phyloP scores from a whole-genome alignment of 768 basidiomycete genomes.

The Auricularia sp. region DNA sequence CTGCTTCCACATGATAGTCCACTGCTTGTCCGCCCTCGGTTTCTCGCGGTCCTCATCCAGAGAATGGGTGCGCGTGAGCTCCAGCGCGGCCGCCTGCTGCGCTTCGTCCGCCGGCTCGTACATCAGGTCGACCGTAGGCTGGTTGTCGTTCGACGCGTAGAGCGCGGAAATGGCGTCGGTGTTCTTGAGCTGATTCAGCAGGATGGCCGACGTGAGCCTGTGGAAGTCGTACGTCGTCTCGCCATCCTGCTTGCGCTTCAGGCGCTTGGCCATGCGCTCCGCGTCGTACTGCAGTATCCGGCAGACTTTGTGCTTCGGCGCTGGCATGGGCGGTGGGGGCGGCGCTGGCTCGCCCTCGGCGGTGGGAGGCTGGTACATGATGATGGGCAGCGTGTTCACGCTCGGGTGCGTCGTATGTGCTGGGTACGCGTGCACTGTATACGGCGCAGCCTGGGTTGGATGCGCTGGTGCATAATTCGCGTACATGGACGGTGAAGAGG shows the following conservation, averaged over 20 bases:
- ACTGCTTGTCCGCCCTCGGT: background rate
- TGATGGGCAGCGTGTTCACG: background rate
- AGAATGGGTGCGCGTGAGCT: background rate
- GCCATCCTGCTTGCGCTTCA: background rate
- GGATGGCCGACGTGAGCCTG: background rate
- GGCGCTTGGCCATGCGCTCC: background rate
- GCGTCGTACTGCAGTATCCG: background rate
- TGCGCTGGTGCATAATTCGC: no score
- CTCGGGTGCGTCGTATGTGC: no score
- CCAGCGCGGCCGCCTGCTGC: background rate
- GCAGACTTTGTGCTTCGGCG: background rate
- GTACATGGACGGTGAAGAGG: no score
- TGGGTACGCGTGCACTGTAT: no score
- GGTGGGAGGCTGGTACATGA: background rate
- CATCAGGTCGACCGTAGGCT: background rate
- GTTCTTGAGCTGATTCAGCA: background rate
- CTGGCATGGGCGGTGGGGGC: background rate
- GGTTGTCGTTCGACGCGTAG: background rate
- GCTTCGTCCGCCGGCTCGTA: background rate
- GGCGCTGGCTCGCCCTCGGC: background rate
- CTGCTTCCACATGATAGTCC: background rate
- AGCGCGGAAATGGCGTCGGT: background rate
- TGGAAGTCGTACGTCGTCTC: background rate
- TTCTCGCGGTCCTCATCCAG: background rate
- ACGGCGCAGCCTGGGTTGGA: no score